Conservation (phyloP, 179 eudicot species). For the Pouteria campechiana region DNA sequence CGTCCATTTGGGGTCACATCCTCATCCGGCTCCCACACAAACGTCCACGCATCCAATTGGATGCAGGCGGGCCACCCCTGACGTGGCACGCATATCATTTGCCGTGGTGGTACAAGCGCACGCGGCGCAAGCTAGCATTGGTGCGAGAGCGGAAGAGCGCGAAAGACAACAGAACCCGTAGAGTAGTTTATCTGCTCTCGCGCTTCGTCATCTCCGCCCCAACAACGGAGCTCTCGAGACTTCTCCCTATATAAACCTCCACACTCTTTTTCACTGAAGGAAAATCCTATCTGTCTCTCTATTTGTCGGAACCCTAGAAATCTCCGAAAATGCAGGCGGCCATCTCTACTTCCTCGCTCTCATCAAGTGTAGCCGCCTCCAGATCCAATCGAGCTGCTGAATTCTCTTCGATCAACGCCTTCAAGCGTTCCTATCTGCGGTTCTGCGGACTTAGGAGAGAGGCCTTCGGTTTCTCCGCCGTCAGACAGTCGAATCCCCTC, state of each 20-base stretch:
- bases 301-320: not conserved
- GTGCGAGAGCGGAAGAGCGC: no score
- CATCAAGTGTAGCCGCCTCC: constrained; percentile 14
- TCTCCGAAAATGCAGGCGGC: constrained; percentile 27
- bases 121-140: no score
- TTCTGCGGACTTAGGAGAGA: constrained; percentile 78
- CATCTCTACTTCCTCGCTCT: constrained; percentile 29
- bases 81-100: no score
- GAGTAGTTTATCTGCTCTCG: no score
- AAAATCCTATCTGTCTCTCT: not conserved
- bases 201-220: constrained; percentile 29
- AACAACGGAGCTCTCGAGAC: constrained; percentile 30
- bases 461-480: constrained; percentile 8
- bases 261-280: not conserved
- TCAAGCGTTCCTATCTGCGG: constrained; percentile 23
- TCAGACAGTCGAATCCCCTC: constrained; percentile 4
- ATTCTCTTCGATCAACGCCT: not conserved
- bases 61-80: no score
- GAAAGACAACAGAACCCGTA: no score
- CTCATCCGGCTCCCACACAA: no score
- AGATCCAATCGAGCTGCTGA: constrained; percentile 12
- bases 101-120: no score
- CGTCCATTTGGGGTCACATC: no score
- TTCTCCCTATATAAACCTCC: not conserved
- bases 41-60: no score